Evolutionary conservation across 371 early-diverging fungal genomes (phyloP).

Genomic region (Capniomyces stellatus): DNA sequence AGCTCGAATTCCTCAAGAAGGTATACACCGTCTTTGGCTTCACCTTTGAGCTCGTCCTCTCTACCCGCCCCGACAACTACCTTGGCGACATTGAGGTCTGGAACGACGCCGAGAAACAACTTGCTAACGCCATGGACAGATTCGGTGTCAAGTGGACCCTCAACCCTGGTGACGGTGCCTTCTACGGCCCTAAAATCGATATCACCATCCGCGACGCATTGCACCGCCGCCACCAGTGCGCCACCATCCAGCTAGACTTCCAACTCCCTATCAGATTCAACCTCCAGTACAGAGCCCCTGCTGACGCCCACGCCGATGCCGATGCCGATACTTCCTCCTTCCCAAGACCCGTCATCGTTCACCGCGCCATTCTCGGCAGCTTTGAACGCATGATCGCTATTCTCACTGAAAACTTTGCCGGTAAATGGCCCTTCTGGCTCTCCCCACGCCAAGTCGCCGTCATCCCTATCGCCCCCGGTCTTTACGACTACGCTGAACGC

Average conservation of each 20-base stretch:
- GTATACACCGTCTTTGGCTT: conserved; percentile 58
- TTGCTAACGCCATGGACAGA: conserved; percentile 60
- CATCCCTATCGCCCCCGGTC: conserved; percentile 54
- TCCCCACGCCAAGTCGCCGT: conserved; percentile 90
- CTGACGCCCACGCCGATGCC: conserved; percentile 6
- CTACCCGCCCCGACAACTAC: conserved; percentile 95
- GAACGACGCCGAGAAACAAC: conserved; percentile 69
- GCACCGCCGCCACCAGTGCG: conserved; percentile 89
- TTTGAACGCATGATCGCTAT: conserved; percentile 97
- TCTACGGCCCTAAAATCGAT: conserved; percentile 99
- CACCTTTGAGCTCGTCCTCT: conserved; percentile 76
- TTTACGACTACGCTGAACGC: conserved; percentile 47
- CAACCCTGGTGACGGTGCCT: conserved; percentile 98
- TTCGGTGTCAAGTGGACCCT: conserved; percentile 70
- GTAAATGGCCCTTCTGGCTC: conserved; percentile 98
- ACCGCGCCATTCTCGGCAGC: conserved; percentile 97
- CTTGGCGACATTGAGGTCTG: conserved; percentile 85
- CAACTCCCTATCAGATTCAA: conserved; percentile 89
- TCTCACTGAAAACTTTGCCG: conserved; percentile 87
- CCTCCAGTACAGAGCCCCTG: conserved; percentile 60
- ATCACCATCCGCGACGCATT: conserved; percentile 93
- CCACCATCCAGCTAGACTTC: conserved; percentile 98
- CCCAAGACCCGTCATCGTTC: conserved; percentile 95
- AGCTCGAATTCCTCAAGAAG: conserved; percentile 13
- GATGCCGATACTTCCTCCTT: conserved; percentile 11